A percentile compares a stretch with the other conserved stretches of the same genome.
Conservation (phyloP, 2,329 filamentous ascomycete genomes). For the Pseudophaeomoniella oleicola region DNA sequence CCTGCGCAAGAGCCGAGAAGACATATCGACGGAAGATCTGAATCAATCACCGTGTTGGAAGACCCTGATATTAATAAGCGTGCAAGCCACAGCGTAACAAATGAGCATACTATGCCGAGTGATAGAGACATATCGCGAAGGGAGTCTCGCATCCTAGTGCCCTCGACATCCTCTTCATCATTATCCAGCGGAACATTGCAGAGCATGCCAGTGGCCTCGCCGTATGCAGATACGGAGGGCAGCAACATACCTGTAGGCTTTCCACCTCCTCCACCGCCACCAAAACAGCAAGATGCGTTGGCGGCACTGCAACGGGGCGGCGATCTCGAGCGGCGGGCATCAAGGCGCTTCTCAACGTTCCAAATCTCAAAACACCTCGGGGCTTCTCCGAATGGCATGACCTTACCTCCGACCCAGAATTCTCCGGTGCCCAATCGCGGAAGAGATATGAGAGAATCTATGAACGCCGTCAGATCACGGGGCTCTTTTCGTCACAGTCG, state of each 20-base stretch:
- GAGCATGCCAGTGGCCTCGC: constrained; percentile 58
- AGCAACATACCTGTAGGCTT: constrained; percentile 10
- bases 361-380: constrained; percentile 93
- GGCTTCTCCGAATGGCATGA: constrained; percentile 63
- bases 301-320: constrained; percentile 83
- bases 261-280: constrained; percentile 49
- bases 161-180: constrained; percentile 11
- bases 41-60: too few relatives aligned
- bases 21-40: background rate
- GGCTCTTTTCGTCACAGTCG: constrained; percentile 39
- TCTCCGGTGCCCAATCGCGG: constrained; percentile 75
- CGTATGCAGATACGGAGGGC: constrained; percentile 50
- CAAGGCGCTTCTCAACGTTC: constrained; percentile 85
- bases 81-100: background rate
- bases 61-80: background rate
- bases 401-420: constrained; percentile 64
- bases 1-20: background rate
- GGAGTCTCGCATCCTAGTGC: constrained; percentile 7
- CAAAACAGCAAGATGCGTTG: constrained; percentile 76
- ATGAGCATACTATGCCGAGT: background rate
- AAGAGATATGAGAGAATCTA: constrained; percentile 68
- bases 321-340: constrained; percentile 82
- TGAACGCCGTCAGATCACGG: constrained; percentile 54
- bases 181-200: constrained; percentile 61
- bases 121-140: constrained; percentile 24